Base-by-base conservation (phyloP, 1,139 yeast genomes). In the Spencermartinsiella ligniputridi region DNA sequence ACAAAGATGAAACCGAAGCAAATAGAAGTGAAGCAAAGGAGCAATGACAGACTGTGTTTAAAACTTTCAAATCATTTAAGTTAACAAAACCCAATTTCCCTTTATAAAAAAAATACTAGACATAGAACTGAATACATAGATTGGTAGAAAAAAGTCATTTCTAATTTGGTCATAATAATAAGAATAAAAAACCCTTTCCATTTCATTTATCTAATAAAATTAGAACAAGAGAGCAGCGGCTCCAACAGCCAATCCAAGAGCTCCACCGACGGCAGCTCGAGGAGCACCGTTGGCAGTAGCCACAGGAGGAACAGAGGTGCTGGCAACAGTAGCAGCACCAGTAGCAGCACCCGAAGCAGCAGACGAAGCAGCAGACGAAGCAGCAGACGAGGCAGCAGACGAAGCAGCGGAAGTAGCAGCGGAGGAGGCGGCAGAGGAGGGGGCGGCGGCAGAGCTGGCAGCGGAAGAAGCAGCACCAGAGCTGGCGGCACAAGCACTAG, bases 311-410 rank as follows among this genome's bases (percentile, higher is more conserved):
- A 15, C 32, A 27, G 41, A 22, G 13, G 37, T 11, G 12, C 24
- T 21, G 24, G 45, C 18, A 9, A 18, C 22, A n/a, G 47, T 22
- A 21, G 43, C 19, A 35, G 46, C 18, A n/a, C 30, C 30, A 24
- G 44, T 30, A 17, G 40, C 21, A 21, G 36, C 20, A 29, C 35
- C 21, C 15, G 42, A 21, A 19, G 35, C 35, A 12, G 41, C 21
- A 17, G 47, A 41, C 15, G 43, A 21, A 36, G 24, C 39, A n/a
- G 32, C 17, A 2, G 39, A 27, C 29, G 29, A 17, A 27, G 40
- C 19, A 38, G 38, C 21, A 30, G 22, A 15, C 33, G 20, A 15
- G 17, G 15, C n/a, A 11, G 8, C 32, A n/a, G 32, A 9, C 6
- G 32, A 9, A 27, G 32, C 8, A 27, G 32, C 8, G n/a, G 32